Evolutionary conservation across 106 monocot species (phyloP).

Genomic region (Amphibolis antarctica): DNA sequence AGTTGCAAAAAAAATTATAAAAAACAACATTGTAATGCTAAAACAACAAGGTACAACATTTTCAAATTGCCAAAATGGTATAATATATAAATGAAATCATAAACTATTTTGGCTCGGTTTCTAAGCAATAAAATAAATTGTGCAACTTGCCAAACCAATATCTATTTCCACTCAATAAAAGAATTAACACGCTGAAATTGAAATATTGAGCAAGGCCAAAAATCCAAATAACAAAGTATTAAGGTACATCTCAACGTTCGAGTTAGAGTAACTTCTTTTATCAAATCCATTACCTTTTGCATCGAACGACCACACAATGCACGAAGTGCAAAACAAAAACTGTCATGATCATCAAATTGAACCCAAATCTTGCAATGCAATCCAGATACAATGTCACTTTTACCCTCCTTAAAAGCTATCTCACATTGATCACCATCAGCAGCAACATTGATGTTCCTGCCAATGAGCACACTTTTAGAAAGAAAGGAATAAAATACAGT

Average conservation of each 20-base stretch:
- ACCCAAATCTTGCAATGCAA: constrained; percentile 81
- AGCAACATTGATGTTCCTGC: constrained; percentile 79
- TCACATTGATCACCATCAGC: constrained; percentile 47
- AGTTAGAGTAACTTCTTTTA: not conserved
- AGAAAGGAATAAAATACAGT: not conserved
- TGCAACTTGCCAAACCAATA: too few species aligned
- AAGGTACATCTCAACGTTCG: not conserved
- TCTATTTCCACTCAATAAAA: too few species aligned
- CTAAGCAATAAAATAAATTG: too few species aligned
- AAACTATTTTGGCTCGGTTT: too few species aligned
- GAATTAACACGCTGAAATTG: too few species aligned
- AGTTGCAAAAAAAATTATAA: too few species aligned
- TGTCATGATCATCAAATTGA: constrained; percentile 68
- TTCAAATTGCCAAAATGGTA: too few species aligned
- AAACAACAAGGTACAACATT: too few species aligned
- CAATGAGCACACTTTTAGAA: not conserved
- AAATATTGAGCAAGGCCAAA: too few species aligned
- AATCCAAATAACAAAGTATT: not conserved
- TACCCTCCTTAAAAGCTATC: constrained; percentile 16
- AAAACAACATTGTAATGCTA: too few species aligned
- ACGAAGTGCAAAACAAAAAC: constrained; percentile 63
- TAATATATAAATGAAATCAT: too few species aligned
- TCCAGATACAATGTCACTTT: constrained; percentile 50
- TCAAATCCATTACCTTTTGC: constrained; percentile 45
- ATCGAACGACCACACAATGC: constrained; percentile 70